Evolutionary conservation across 495 filamentous ascomycete genomes (phyloP), one percentile per base, ranked within the genome.

Genomic region (Xylona heveae): DNA sequence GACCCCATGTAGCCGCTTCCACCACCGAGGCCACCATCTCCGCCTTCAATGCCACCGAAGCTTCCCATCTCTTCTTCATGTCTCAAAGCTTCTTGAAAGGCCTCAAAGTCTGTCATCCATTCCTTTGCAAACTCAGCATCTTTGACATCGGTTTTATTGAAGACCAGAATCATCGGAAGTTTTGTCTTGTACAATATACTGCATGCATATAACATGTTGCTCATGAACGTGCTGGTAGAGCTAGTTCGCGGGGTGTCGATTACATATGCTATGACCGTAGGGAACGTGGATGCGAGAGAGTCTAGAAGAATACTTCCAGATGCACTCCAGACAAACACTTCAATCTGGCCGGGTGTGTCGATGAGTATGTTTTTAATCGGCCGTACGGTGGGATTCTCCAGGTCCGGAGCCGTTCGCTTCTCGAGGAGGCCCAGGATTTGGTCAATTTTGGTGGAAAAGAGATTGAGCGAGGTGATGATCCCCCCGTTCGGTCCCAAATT

Each of bases 91-190:
- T 64, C 66, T 51, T 95, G 90, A 53, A 99, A 99, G 9, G 78
- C 71, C 39, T 95, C 85, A 44, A 90, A 95, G 47, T 99, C 84
- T 12, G 83, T 91, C 88, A 99, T 99, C 88, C 88, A 99, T 49
- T 95, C 83, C 58, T 92, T 90, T 6, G 81, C 88, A 43, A 92
- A 93, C 14, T 62, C 64, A 2, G 84, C 80, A 44, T 88, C 78
- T 47, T 88, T 74, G 4, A 88, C 78, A 48, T 97, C 88, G 0
- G 84, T 91, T 59, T 97, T 97, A 56, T 97, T 97, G 59, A 95
- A 94, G 3, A 95, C 88, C 10, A 97, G 51, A 15, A 97, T 88
- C 85, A 97, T 95, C 2, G 88, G 88, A 5, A 97, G 61, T 46
- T 88, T 90, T 5, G 84, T 95, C 58, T 95, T 95, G 65, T 97